These are phyloP conservation scores for Vanilla planifolia DNA, from an alignment of 106 monocot species.

Conservation along the genomic window DNA sequence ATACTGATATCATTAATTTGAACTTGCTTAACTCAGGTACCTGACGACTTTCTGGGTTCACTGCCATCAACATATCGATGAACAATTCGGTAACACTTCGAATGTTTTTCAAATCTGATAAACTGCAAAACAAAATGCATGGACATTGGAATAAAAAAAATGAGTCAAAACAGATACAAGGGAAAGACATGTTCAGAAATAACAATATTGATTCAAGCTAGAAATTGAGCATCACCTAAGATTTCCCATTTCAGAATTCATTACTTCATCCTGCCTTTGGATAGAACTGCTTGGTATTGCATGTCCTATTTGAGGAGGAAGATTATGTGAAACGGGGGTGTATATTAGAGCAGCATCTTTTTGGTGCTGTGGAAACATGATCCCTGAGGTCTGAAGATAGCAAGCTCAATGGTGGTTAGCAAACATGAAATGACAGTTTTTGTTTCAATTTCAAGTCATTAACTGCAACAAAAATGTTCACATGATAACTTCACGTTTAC, in stretches of 20 bases:
- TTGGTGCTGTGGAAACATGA: constrained; percentile 61
- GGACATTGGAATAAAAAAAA: not conserved
- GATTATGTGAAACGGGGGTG: constrained; percentile 31
- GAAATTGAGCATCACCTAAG: constrained; percentile 39
- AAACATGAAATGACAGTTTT: not conserved
- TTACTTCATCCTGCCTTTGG: constrained; percentile 71
- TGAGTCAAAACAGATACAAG: not conserved
- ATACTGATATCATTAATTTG: no score
- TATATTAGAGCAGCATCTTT: constrained; percentile 68
- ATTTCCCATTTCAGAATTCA: constrained; percentile 65
- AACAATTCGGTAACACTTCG: constrained; percentile 61
- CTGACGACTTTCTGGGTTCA: constrained; percentile 51
- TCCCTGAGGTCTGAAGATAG: constrained; percentile 51
- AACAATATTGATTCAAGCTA: not conserved
- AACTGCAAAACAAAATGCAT: constrained; percentile 42
- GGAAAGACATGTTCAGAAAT: not conserved
- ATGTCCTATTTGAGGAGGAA: constrained; percentile 31
- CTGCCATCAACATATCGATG: constrained; percentile 82
- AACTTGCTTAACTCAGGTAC: constrained; percentile 38
- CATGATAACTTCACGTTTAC: no score
- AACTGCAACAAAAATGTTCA: no score
- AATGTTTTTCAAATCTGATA: constrained; percentile 61
- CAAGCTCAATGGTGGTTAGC: not conserved
- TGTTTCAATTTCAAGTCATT: no score
- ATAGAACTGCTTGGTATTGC: constrained; percentile 59